phyloP scores from a whole-genome alignment of 805 yeast genomes.

The Barnettozyma botsteinii region DNA sequence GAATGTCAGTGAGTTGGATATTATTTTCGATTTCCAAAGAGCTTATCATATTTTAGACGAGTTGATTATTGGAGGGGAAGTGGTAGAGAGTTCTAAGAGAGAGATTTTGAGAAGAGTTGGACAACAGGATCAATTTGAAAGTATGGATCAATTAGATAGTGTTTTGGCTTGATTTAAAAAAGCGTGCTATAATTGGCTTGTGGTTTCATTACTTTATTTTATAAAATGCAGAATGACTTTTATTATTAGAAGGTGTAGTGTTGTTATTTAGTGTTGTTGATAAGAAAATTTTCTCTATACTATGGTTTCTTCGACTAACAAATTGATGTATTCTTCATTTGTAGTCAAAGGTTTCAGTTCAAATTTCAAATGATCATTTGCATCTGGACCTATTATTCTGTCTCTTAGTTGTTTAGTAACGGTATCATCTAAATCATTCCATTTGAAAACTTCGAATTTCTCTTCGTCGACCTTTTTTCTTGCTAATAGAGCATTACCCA shows the following conservation, averaged over 20 bases:
- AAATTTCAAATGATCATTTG: conserved; percentile 16
- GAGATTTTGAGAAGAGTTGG: conserved; percentile 73
- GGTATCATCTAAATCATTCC: conserved; percentile 38
- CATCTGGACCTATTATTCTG: conserved; percentile 21
- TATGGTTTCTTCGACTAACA: conserved; percentile 25
- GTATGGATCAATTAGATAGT: conserved; percentile 55
- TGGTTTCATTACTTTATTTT: no score
- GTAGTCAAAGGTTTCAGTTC: conserved; percentile 23
- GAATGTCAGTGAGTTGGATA: conserved; percentile 93
- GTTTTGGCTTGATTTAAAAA: conserved; percentile 29
- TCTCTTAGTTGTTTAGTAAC: conserved; percentile 24
- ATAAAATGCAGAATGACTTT: no score
- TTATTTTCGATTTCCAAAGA: conserved; percentile 89
- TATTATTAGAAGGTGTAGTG: no score
- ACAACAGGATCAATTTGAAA: conserved; percentile 84
- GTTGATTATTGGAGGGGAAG: conserved; percentile 77
- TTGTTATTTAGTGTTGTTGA: no score
- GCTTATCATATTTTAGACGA: conserved; percentile 93
- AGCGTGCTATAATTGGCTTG: no score
- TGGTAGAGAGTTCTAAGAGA: conserved; percentile 75
- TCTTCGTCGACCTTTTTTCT: conserved; percentile 62
- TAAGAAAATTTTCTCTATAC: conserved; percentile 7
- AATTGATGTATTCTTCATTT: conserved; percentile 29
- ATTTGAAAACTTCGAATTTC: conserved; percentile 34
- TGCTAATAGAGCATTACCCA: conserved; percentile 67